These are phyloP conservation scores for Dichomitus squalens DNA, from an alignment of 1,284 basidiomycete species.

Conservation along the genomic window DNA sequence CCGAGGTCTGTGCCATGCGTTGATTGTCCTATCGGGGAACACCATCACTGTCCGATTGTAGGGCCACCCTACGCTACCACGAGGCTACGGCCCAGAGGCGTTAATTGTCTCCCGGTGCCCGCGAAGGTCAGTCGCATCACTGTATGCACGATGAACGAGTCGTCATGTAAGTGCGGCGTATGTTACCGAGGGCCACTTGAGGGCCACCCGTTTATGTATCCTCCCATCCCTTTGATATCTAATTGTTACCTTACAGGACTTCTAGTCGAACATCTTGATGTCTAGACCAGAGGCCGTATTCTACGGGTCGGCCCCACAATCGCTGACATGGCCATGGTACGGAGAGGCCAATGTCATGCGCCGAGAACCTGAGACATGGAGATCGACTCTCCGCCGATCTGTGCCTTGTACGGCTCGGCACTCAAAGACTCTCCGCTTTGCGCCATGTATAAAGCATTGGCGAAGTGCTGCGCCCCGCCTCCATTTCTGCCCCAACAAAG, in stretches of 20 bases:
- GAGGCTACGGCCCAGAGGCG: conserved; percentile 19
- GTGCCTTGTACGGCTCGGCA: conserved; percentile 14
- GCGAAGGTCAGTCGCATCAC: conserved; percentile 9
- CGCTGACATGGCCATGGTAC: no score
- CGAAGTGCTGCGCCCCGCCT: not conserved
- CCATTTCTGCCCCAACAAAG: conserved; percentile 16
- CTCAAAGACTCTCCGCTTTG: not conserved
- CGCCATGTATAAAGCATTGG: conserved; percentile 12
- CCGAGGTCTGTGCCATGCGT: no score
- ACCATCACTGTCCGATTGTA: no score
- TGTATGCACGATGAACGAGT: not conserved
- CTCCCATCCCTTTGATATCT: no score
- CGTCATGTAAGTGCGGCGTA: not conserved
- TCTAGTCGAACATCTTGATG: no score
- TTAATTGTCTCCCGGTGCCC: conserved; percentile 14
- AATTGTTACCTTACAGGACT: no score
- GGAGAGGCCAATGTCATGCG: not conserved
- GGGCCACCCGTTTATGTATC: no score
- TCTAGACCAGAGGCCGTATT: no score
- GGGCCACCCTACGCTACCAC: conserved; percentile 13
- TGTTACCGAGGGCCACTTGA: not conserved
- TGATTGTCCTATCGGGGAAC: no score
- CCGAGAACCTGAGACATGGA: not conserved
- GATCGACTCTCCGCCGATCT: conserved; percentile 8
- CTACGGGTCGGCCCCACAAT: no score